Evolutionary conservation across 805 yeast genomes (phyloP), one percentile per base, ranked within the genome.

Genomic region (Starmerella bombi): DNA sequence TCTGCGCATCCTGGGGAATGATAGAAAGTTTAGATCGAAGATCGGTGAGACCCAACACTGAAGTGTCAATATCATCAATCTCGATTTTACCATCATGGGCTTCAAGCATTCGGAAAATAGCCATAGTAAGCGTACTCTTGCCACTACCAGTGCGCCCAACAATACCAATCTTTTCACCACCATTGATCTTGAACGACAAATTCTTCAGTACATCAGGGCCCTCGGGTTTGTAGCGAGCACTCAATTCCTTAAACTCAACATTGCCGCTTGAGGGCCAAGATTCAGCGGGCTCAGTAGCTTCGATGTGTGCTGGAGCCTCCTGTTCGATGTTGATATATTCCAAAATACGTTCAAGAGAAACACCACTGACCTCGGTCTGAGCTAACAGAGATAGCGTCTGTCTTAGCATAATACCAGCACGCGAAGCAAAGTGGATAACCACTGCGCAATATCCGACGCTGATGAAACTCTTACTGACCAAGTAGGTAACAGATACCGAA

Each of bases 71-170:
- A 22, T 70, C 75, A 62, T 86, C 95, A 47, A 85, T 79, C 12
- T 63, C 65, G 50, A 85, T 80, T 22, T 63, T 58, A 15, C 93
- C 93, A 15, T 59, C 61, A 15, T 75, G 74, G 1, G 80, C 71
- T 60, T 86, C 95, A 52, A 86, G 77, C 35, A 85, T 75, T 51
- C 96, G 67, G 67, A 82, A 85, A 27, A 85, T 60, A 0, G 94
- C 86, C 56, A 83, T 63, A 0, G 94, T 80, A 53, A 85, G 67
- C 2, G 93, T 76, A 0, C 88, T 77, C 59, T 85, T 85, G 46
- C 97, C 97, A 3, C 96, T 95, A 47, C 97, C 97, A 0, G 97
- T 86, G 57, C 97, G 73, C 25, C 97, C 97, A 40, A 88, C 96
- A 59, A 86, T 84, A 47, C 97, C 97, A 55, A 86, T 68, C 59